Evolutionary conservation across 768 basidiomycete genomes (phyloP).

Genomic region (Amanita rubescens): DNA sequence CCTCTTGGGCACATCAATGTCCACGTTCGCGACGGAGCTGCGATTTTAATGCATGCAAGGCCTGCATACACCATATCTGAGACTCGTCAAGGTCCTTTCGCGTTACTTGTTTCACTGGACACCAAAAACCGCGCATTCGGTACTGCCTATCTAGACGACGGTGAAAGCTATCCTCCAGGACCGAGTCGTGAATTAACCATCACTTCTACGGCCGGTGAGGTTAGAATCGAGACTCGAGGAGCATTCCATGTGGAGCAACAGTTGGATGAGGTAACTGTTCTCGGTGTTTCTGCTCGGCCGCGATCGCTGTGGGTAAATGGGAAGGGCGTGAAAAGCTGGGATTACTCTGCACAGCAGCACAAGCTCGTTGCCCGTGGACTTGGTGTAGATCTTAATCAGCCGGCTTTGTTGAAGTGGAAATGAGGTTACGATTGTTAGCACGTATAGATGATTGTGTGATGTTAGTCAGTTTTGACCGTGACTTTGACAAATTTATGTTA

Average conservation of each 20-base stretch:
- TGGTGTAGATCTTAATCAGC: slow-evolving; percentile 35
- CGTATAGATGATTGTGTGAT: no score
- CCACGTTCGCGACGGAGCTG: slow-evolving; percentile 64
- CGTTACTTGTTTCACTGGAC: slow-evolving; percentile 52
- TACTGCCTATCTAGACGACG: slow-evolving; percentile 64
- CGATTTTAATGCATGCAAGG: slow-evolving; percentile 51
- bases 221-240: slow-evolving; percentile 33
- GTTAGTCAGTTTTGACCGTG: no score
- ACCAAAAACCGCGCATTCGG: slow-evolving; percentile 45
- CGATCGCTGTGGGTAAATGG: slow-evolving; percentile 32
- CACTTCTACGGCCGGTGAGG: slow-evolving; percentile 21
- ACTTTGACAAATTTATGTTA: no score
- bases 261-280: slow-evolving; percentile 46
- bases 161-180: slow-evolving; percentile 52
- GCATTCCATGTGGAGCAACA: slow-evolving; percentile 37
- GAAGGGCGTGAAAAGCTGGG: slow-evolving; percentile 25
- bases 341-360: slow-evolving; percentile 29
- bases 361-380: slow-evolving; percentile 34
- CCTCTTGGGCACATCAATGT: slow-evolving; percentile 76
- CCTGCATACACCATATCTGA: slow-evolving; percentile 66
- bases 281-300: slow-evolving; percentile 46
- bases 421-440: not conserved
- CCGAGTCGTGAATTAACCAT: slow-evolving; percentile 43
- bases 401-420: slow-evolving; percentile 19
- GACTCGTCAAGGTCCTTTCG: slow-evolving; percentile 54